These are phyloP conservation scores for Solanum paucissectum DNA, from an alignment of 257 asterid genomes.

Conservation along the genomic window DNA sequence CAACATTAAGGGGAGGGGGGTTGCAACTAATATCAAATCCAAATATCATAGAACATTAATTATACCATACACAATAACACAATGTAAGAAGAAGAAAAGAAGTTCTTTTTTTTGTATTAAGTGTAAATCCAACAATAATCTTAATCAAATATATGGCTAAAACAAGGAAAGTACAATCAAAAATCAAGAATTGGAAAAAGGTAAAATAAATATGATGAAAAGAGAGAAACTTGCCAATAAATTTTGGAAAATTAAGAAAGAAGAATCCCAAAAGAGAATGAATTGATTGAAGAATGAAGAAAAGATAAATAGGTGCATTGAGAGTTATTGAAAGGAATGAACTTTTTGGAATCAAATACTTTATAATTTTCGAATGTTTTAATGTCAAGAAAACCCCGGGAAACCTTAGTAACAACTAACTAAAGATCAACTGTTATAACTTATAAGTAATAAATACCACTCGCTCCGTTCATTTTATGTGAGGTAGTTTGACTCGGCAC, in stretches of 20 bases:
- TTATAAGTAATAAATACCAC: neutral
- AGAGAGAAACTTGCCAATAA: neutral
- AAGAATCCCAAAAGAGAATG: neutral
- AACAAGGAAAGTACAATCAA: neutral
- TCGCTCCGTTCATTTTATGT: too few species aligned
- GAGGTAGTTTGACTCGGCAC: fast-evolving
- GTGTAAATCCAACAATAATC: neutral
- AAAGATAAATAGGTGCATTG: neutral
- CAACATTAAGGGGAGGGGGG: neutral
- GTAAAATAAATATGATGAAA: neutral
- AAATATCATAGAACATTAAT: neutral
- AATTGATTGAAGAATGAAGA: neutral
- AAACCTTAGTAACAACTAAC: neutral
- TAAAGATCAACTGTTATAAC: neutral
- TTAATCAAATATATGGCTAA: neutral
- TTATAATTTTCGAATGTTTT: neutral
- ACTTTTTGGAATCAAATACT: neutral
- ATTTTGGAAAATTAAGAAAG: neutral
- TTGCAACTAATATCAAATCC: neutral
- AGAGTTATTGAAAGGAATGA: neutral
- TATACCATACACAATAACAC: neutral
- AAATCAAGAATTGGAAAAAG: neutral
- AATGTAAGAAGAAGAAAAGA: neutral
- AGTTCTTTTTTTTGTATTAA: too few species aligned
- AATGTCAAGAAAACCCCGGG: neutral